phyloP scores from a whole-genome alignment of 495 filamentous ascomycete species.

The Penicillium manginii region DNA sequence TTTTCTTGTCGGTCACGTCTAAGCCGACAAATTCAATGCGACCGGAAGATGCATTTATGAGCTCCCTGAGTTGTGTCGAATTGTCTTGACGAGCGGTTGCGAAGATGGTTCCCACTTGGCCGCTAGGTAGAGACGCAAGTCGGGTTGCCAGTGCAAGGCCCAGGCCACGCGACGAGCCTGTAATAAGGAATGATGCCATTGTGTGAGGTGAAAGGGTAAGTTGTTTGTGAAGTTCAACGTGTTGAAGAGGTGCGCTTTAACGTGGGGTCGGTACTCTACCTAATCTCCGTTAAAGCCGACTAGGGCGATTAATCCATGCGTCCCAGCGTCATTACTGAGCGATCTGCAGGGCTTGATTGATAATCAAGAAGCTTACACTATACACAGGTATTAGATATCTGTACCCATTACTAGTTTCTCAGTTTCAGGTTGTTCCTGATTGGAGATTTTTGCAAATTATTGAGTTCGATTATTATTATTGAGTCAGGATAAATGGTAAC shows the following conservation, averaged over 20 bases:
- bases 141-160: slow-evolving; percentile 52
- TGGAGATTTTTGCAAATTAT: too few relatives aligned
- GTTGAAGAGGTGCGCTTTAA: background rate
- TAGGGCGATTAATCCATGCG: background rate
- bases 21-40: slow-evolving; percentile 49
- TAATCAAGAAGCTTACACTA: too few relatives aligned
- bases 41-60: slow-evolving; percentile 21
- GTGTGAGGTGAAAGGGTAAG: background rate
- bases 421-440: too few relatives aligned
- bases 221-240: background rate
- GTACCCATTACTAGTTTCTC: too few relatives aligned
- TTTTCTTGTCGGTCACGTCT: slow-evolving; percentile 47
- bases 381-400: too few relatives aligned
- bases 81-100: slow-evolving; percentile 39
- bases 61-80: slow-evolving; percentile 30
- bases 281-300: slow-evolving; percentile 4
- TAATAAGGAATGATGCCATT: slow-evolving; percentile 36
- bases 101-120: slow-evolving; percentile 40
- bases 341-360: too few relatives aligned
- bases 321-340: too few relatives aligned
- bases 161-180: slow-evolving; percentile 56
- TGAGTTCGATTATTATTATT: too few relatives aligned
- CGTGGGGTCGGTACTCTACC: background rate
- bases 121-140: slow-evolving; percentile 28
- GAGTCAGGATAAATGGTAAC: too few relatives aligned